Evolutionary conservation across 2,329 filamentous ascomycete genomes (phyloP), one percentile per base, ranked within the genome.

Genomic region (Paracoccidioides lutzii): DNA sequence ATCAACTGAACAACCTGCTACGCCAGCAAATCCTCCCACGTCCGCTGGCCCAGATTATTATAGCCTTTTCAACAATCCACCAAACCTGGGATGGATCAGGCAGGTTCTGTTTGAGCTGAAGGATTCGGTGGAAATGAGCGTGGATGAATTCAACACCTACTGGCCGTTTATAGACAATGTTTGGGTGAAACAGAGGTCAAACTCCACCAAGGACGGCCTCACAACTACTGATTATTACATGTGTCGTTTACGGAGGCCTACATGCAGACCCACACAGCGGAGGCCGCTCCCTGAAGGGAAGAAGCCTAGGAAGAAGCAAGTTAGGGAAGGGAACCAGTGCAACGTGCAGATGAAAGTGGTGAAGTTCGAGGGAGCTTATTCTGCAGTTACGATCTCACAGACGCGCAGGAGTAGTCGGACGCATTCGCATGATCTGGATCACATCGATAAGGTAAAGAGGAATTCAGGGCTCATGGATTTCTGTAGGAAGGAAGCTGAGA

Each of bases 151-250:
- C 57, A 72, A 75, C 56, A 70, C 66, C 14, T 76, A 75, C 59
- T 76, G 73, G 69, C 74, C 74, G 5, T 76, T 74, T 53, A 72
- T 76, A 52, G 74, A 76, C 60, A 76, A 76, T 59, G 71, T 76
- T n/a, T 76, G 74, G 74, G 72, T 75, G 9, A 75, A 75, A 54
- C 71, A 75, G 59, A 69, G 73, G 57, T 68, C 67, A 14, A 70
- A 71, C 57, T 63, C 70, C 6, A 72, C 69, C 60, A 71, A 71
- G 59, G 70, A 69, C 58, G 72, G 71, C 3, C 68, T 69, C 46
- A 69, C 67, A 53, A 72, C 66, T 3, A 73, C 73, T 3, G 74
- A 76, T 49, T 75, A 75, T 59, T 76, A 76, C 56, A 73, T 72
- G 65, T 76, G 74, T 60, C 69, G 74, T 49, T 59, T 76, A 54